Base-by-base conservation (phyloP, 306 rosid species). In the Inga oerstediana region DNA sequence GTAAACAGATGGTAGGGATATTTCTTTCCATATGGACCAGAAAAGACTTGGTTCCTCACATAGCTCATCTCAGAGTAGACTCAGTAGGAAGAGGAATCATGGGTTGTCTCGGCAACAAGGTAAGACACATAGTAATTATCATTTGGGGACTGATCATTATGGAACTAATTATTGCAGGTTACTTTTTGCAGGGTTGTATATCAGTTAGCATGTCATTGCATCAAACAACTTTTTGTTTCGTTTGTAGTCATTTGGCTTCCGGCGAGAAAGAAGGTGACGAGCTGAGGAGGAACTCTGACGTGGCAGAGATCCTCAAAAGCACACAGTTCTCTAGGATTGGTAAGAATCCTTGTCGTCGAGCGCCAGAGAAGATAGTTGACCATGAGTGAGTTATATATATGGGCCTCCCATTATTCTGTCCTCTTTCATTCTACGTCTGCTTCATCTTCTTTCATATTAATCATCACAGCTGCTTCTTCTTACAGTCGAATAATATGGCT, bases 221-320 rank as follows among this genome's bases (percentile, higher is more conserved):
- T 86, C 93, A 93, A 83, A 93, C 98, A 61, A 95, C 91, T 83
- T 91, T 93, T 82, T 95, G 99, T 89, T 91, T 95, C 82, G 91
- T 93, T 44, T 95, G 99, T 84, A 91, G 99, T 84, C 99, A 95
- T 84, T 87, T 95, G 92, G 99, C 99, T 77, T 95, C 99, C 4
- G 99, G 99, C 72, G 99, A 95, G 88, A 95, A 95, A 86, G 99
- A 93, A 66, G 99, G 99, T 0, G 98, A 95, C 71, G 99, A 93
- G 88, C 77, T 93, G 13, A 92, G 45, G 88, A 91, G 99, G 85
- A 95, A 95, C 71, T 80, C 94, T 3, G 99, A 95, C 82, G 99
- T 91, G 61, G 64, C 83, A 39, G 99, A 95, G 90, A 95, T 95
- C 41, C 91, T 93, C 16, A 95, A 89, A 85, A 65, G 89, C 80